Base-by-base conservation (phyloP, 2,329 filamentous ascomycete genomes). In the Aspergillus quadricinctus region DNA sequence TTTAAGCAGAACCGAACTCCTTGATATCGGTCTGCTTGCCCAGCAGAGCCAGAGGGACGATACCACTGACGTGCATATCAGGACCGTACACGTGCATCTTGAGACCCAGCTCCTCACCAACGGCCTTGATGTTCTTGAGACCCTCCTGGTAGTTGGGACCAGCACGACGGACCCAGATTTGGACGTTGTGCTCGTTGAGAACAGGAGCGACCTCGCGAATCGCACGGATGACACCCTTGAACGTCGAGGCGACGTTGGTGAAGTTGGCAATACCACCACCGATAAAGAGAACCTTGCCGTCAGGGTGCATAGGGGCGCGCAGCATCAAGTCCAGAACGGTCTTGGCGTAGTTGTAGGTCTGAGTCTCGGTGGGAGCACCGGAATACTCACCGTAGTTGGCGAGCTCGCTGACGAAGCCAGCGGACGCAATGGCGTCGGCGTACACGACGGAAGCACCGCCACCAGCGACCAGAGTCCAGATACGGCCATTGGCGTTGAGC, bases 361-460 rank as follows among this genome's bases (percentile, higher is more conserved):
- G 94, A 48, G 92, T 96, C 87, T 99, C 94, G 59, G 92, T 97
- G 66, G 94, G 94, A 63, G 94, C 94, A 81, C 94, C 94, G 63
- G 94, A 97, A 88, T 99, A 99, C 81, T 99, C 94, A 77, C 94
- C 94, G 75, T 99, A 99, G 87, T 99, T 99, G 81, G 94, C 94
- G 54, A 99, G 87, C 79, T 99, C 92, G 69, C 91, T 87, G 62
- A 95, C 92, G 76, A 96, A 97, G 64, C 94, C 94, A 71, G 91
- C 87, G 60, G 92, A 96, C 67, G 94, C 94, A 77, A 99, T 99
- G 78, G 94, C 94, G 75, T 99, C 94, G 63, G 94, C 94, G 78
- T 99, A 99, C 66, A 99, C 94, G 70, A 99, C 94, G 50, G 94
- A 99, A 62, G 94, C 94, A 90, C 94, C 94, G 86, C 94, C 94